A percentile compares a stretch with the other conserved stretches of the same genome.
phyloP scores from a whole-genome alignment of 1,284 basidiomycete genomes.

The Erythrobasidium hasegawianum region DNA sequence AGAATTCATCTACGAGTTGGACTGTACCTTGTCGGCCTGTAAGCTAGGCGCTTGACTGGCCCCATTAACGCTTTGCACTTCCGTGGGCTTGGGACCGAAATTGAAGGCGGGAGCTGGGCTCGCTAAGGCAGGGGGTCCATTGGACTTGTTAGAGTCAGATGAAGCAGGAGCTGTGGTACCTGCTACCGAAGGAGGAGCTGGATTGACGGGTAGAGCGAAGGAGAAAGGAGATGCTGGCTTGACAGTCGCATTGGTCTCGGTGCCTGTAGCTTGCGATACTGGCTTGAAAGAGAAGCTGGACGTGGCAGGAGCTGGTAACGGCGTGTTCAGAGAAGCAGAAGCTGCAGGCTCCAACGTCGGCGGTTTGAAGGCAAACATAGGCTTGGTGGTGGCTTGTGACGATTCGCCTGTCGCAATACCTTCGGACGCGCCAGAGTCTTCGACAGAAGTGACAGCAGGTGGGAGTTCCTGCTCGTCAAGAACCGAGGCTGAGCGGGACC shows the following conservation, averaged over 20 bases:
- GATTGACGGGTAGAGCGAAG: background rate
- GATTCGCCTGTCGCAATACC: background rate
- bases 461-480: no score
- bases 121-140: background rate
- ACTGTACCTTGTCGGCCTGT: background rate
- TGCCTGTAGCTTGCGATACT: background rate
- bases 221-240: background rate
- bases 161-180: background rate
- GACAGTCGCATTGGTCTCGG: background rate
- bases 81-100: background rate
- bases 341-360: background rate
- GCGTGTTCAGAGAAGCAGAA: background rate
- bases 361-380: slow-evolving; percentile 18
- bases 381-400: background rate
- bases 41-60: background rate
- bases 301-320: background rate
- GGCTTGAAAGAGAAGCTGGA: background rate
- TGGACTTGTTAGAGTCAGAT: background rate
- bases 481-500: no score
- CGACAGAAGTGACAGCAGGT: background rate
- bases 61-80: background rate
- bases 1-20: background rate
- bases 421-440: no score
- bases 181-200: background rate
- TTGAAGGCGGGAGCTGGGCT: background rate